These are phyloP conservation scores for Collariella sp. DNA, from an alignment of 495 filamentous ascomycete species.

Conservation along the genomic window DNA sequence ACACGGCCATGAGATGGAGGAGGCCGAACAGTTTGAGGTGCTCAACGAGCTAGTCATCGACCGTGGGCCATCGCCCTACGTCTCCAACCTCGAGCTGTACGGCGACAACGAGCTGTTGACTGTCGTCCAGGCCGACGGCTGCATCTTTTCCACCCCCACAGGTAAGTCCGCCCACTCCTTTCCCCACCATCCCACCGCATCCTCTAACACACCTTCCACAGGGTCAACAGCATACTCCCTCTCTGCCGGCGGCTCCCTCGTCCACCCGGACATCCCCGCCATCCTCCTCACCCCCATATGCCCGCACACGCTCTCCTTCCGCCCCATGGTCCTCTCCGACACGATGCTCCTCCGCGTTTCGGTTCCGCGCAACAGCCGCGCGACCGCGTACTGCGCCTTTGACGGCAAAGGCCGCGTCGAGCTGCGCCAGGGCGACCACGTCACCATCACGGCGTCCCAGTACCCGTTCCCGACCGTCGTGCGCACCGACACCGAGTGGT, in stretches of 20 bases:
- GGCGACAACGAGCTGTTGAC: conserved; percentile 89
- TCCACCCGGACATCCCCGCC: conserved; percentile 93
- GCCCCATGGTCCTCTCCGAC: conserved; percentile 98
- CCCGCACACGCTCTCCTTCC: conserved; percentile 91
- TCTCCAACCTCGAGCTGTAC: conserved; percentile 90
- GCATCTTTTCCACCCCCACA: conserved; percentile 94
- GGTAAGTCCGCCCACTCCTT: conserved; percentile 37
- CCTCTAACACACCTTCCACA: conserved; percentile 18
- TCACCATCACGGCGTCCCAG: conserved; percentile 86
- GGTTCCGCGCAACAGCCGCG: conserved; percentile 73
- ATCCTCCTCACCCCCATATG: conserved; percentile 97
- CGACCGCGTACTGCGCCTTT: conserved; percentile 90
- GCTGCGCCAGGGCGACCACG: conserved; percentile 81
- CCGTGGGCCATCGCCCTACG: conserved; percentile 90
- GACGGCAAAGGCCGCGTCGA: conserved; percentile 94
- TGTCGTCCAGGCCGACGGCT: conserved; percentile 90
- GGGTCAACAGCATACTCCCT: conserved; percentile 92
- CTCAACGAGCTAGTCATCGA: conserved; percentile 97
- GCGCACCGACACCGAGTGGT: conserved; percentile 77
- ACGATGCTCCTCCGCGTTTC: conserved; percentile 81
- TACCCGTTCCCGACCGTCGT: conserved; percentile 95
- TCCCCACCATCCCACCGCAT: background rate
- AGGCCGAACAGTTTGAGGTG: conserved; percentile 85
- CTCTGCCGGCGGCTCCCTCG: conserved; percentile 88
- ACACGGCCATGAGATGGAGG: conserved; percentile 47